phyloP scores from a whole-genome alignment of 1,284 basidiomycete species.

The Sutorius eximius region DNA sequence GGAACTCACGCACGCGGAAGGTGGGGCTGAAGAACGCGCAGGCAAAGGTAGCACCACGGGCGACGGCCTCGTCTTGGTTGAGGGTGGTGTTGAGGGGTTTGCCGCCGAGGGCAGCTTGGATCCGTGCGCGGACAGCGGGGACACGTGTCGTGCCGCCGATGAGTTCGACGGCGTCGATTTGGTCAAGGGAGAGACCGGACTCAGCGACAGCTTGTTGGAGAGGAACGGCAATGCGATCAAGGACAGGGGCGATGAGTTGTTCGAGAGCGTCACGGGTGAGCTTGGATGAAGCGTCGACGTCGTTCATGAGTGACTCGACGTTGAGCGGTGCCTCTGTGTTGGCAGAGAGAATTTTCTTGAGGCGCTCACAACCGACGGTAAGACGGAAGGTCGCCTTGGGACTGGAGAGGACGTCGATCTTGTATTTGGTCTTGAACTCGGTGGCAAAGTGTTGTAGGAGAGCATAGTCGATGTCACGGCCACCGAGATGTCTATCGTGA shows the following conservation, averaged over 20 bases:
- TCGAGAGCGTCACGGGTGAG: constrained; percentile 92
- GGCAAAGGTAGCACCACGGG: constrained; percentile 90
- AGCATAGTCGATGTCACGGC: constrained; percentile 89
- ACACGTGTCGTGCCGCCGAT: constrained; percentile 96
- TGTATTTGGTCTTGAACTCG: constrained; percentile 93
- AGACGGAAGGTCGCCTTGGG: constrained; percentile 93
- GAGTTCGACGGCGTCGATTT: constrained; percentile 87
- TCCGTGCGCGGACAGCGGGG: constrained; percentile 90
- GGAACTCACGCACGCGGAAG: constrained; percentile 94
- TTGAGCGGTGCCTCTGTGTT: constrained; percentile 85
- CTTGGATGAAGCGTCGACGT: constrained; percentile 91
- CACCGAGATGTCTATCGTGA: constrained; percentile 89
- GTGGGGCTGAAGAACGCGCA: constrained; percentile 94
- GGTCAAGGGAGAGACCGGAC: constrained; percentile 87
- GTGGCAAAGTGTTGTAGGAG: constrained; percentile 84
- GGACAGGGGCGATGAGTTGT: constrained; percentile 84
- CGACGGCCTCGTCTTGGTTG: constrained; percentile 94
- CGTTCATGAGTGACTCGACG: constrained; percentile 93
- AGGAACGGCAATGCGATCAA: constrained; percentile 89
- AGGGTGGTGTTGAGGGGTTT: constrained; percentile 84
- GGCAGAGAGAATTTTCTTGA: constrained; percentile 66
- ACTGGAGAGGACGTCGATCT: constrained; percentile 87
- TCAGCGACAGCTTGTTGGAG: constrained; percentile 92
- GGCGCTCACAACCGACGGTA: constrained; percentile 84
- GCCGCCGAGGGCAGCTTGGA: constrained; percentile 83